Conservation (phyloP, 139 green algal species). For the Micractinium conductrix region DNA sequence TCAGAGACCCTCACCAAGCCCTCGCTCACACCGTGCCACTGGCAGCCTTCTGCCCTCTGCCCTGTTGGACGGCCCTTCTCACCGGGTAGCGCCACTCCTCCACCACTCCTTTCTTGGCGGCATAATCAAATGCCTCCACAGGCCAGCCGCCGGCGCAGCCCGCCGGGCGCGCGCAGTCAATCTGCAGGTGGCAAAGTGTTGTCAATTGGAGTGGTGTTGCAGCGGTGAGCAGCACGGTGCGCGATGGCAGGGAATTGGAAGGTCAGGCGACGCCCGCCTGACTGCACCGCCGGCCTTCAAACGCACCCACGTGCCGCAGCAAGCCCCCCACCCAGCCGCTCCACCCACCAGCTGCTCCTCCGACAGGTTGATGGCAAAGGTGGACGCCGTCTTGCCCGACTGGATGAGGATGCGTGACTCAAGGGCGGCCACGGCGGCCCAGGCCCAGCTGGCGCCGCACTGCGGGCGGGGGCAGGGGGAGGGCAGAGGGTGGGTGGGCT, state of each 20-base stretch:
- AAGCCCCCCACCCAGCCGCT: background rate
- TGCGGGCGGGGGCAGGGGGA: background rate
- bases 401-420: constrained; percentile 3
- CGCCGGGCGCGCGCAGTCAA: background rate
- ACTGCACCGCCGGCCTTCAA: background rate
- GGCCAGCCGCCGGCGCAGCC: background rate
- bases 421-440: background rate
- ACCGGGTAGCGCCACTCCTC: background rate
- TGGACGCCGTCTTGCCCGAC: background rate
- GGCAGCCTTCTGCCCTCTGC: no score
- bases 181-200: background rate
- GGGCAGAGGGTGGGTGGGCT: background rate
- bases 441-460: background rate
- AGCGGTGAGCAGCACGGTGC: background rate
- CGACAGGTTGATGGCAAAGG: background rate
- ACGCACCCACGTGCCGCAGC: background rate
- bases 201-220: background rate
- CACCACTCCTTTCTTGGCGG: background rate
- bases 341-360: constrained; percentile 7
- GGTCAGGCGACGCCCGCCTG: background rate
- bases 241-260: background rate
- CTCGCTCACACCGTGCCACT: no score
- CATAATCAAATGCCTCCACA: background rate
- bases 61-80: no score
- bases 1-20: background rate